A percentile compares a stretch with the other conserved stretches of the same genome.
Conservation (phyloP, 2,329 filamentous ascomycete species). For the Epichloe uncinata region DNA sequence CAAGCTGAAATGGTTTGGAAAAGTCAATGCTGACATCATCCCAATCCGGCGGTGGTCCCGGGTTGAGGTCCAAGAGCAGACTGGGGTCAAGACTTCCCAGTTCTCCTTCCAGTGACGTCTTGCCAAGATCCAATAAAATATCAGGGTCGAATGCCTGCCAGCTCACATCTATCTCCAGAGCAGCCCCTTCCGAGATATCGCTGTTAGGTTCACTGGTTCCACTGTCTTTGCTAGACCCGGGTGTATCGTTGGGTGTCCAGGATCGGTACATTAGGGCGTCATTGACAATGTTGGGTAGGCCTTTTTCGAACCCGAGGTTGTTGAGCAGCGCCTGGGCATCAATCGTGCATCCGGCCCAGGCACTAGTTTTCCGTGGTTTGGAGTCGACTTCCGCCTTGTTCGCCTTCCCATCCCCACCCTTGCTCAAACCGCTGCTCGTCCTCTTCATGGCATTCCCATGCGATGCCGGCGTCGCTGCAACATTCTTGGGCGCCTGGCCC, state of each 20-base stretch:
- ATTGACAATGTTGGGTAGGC: slow-evolving; percentile 31
- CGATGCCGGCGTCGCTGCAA: slow-evolving; percentile 35
- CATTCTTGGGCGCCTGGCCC: slow-evolving; percentile 31
- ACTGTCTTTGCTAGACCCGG: slow-evolving; percentile 49
- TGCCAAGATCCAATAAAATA: slow-evolving; percentile 29
- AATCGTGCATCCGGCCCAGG: slow-evolving; percentile 32
- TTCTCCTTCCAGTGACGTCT: slow-evolving; percentile 13
- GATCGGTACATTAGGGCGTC: slow-evolving; percentile 41
- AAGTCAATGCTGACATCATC: slow-evolving; percentile 39
- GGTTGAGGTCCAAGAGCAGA: slow-evolving; percentile 14
- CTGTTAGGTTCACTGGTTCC: slow-evolving; percentile 47
- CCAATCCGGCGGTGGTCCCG: slow-evolving; percentile 24
- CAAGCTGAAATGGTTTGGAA: slow-evolving; percentile 39
- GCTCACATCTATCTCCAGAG: slow-evolving; percentile 38
- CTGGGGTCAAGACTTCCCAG: slow-evolving; percentile 16
- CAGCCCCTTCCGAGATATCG: slow-evolving; percentile 43
- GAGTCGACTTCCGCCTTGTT: slow-evolving; percentile 9
- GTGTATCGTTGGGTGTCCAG: slow-evolving; percentile 48
- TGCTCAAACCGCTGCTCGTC: slow-evolving; percentile 32
- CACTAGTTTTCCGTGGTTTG: slow-evolving; percentile 9
- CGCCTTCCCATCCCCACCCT: slow-evolving; percentile 23
- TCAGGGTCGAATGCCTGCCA: slow-evolving; percentile 38
- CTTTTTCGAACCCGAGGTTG: slow-evolving; percentile 21
- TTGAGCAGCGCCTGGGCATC: slow-evolving; percentile 32
- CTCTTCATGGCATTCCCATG: slow-evolving; percentile 37